Evolutionary conservation across 1,284 basidiomycete species (phyloP), one percentile per base, ranked within the genome.

Genomic region (Veloboletus limbatus): DNA sequence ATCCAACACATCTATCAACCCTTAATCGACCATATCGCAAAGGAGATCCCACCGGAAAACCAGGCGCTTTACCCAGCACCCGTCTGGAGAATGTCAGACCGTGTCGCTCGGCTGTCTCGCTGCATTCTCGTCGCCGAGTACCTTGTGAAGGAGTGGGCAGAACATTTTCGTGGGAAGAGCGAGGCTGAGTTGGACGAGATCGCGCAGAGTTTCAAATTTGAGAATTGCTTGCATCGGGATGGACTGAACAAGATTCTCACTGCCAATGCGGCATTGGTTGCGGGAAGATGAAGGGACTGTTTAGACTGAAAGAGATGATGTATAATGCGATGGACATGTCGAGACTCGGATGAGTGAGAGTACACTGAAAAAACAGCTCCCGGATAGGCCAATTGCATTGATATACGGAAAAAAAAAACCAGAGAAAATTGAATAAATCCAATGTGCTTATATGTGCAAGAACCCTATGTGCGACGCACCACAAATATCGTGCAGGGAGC

Each of bases 81-180:
- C 0, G 69, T 78, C 7, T 79, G 77, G 77, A 74, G 66, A 50
- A 54, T 78, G 34, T 39, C 58, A 2, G 53, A 54, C 33, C 70
- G 76, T 18, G 68, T 82, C 35, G 71, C 66, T 8, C 70, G 80
- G 21, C 57, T 84, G 35, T 67, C 81, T 17, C 73, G 82, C 32
- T 76, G 75, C 59, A 80, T 81, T 34, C 68, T 87, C n/a, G 66
- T 86, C 3, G 69, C 74, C 32, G 82, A 86, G 61, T 82, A 76
- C 58, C 65, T 87, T 42, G 74, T 82, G 34, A 69, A 70, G 50
- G 81, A 84, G 57, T 86, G 77, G 74, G 83, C 82, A 3, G 75
- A 74, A 41, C 77, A 81, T 63, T 85, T 87, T 60, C 61, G 69
- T 17, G 81, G 76, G 2, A 79, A 79, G 69, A 69, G 58, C 33